Evolutionary conservation across 192 early-diverging fungal species (phyloP), one percentile per base, ranked within the genome.

Genomic region (Geosiphon pyriformis): DNA sequence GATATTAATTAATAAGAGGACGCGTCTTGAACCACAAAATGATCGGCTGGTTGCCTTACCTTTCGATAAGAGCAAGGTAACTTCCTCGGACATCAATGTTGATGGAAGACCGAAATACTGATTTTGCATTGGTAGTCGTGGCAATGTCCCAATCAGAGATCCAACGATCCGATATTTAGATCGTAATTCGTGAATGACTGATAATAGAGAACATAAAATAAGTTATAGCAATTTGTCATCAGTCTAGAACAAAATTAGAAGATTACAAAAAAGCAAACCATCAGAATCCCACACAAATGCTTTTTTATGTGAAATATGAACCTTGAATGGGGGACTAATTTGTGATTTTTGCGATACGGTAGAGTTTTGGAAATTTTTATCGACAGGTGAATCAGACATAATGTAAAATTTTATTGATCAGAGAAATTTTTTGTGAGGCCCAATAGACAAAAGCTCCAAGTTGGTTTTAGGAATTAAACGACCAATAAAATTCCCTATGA

Each of bases 81-180:
- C 78, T 61, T 93, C 90, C 57, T 93, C 92, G 15, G 84, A 84
- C 26, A 88, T 64, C n/a, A 94, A 74, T 6, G 81, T 33, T 1
- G 93, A 72, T 0, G 92, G 92, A 22, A 94, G 72, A 0, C 84
- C 85, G 67, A 85, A 85, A 69, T 87, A 90, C 17, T 76, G 80
- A 74, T 91, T 94, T 72, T 94, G 92, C 64, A 87, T 69, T 0
- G 92, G 88, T 58, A 79, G 81, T 12, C 78, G 67, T 6, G 90
- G 86, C 1, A 92, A 75, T 12, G 82, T 83, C 3, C 90, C 92
- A 4, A 85, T 74, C 15, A 92, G 71, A 0, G 87, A 78, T 7
- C 91, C 90, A 15, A 90, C 77, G 23, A 92, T 83, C 26, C 81
- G 76, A 51, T 83, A 69, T 10, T 79, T 61, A 15, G 67, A 75